Percentiles rank a stretch among this genome's conserved stretches.
These are phyloP conservation scores for Parmales sp. DNA, from an alignment of 108 stramenopile genomes.

Conservation along the genomic window DNA sequence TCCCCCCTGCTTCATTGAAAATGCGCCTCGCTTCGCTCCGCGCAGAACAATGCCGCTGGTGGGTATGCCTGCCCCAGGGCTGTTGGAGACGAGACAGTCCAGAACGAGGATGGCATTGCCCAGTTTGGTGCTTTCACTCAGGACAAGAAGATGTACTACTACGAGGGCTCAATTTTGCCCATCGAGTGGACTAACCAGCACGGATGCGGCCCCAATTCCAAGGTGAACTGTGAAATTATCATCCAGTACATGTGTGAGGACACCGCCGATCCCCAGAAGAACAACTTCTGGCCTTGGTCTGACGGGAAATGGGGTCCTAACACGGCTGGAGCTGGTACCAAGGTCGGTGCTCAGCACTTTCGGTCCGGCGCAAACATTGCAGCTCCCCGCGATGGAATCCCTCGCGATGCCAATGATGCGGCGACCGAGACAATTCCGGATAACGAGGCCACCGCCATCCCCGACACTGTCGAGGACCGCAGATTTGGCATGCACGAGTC, in stretches of 20 bases:
- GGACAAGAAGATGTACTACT: slow-evolving; percentile 29
- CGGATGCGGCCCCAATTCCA: slow-evolving; percentile 28
- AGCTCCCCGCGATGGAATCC: slow-evolving; percentile 34
- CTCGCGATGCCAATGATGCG: slow-evolving; percentile 13
- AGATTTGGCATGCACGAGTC: slow-evolving; percentile 35
- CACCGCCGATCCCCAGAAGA: slow-evolving; percentile 20
- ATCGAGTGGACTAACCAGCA: slow-evolving; percentile 39
- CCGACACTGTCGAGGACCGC: slow-evolving; percentile 18
- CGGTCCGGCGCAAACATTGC: slow-evolving; percentile 15
- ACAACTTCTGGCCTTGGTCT: slow-evolving; percentile 25
- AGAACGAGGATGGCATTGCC: slow-evolving; percentile 17
- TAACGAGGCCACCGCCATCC: slow-evolving; percentile 11
- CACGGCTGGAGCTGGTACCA: neutral
- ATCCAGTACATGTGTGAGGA: slow-evolving; percentile 38
- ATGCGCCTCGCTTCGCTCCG: too few relatives aligned
- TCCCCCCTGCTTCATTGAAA: too few relatives aligned
- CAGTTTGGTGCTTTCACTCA: neutral
- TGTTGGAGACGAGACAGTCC: slow-evolving; percentile 19
- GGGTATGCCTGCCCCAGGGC: slow-evolving; percentile 35
- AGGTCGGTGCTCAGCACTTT: slow-evolving; percentile 20
- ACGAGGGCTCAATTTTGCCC: slow-evolving; percentile 26
- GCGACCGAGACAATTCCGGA: slow-evolving; percentile 29
- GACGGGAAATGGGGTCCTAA: slow-evolving; percentile 5
- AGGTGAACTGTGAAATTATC: slow-evolving; percentile 29
- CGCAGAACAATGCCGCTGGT: slow-evolving; percentile 35